Evolutionary conservation across 768 basidiomycete genomes (phyloP).

Genomic region (Hericium coralloides): DNA sequence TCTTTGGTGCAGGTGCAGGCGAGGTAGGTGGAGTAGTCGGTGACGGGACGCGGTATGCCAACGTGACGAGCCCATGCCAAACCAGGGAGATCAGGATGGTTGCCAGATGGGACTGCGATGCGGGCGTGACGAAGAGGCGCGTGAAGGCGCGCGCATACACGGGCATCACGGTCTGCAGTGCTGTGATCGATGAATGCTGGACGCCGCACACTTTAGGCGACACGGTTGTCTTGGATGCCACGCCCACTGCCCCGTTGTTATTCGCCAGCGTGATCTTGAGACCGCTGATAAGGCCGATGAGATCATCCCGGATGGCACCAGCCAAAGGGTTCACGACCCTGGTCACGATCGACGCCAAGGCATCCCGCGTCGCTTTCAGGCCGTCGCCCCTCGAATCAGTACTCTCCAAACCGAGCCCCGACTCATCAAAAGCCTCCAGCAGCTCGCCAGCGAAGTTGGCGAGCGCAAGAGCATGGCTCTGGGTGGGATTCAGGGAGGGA

Average conservation of each 20-base stretch:
- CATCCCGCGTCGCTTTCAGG: constrained; percentile 59
- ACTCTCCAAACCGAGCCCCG: constrained; percentile 50
- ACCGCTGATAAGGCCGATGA: constrained; percentile 53
- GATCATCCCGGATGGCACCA: constrained; percentile 47
- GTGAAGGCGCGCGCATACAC: constrained; percentile 49
- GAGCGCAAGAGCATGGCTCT: constrained; percentile 62
- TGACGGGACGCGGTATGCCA: constrained; percentile 47
- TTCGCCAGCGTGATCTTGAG: constrained; percentile 33
- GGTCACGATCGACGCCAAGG: constrained; percentile 57
- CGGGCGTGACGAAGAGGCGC: constrained; percentile 43
- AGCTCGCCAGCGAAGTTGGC: constrained; percentile 68
- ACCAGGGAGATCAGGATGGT: constrained; percentile 64
- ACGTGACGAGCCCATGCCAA: constrained; percentile 66
- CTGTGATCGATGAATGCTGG: constrained; percentile 50
- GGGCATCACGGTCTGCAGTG: constrained; percentile 37
- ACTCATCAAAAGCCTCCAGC: constrained; percentile 58
- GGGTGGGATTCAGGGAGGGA: constrained; percentile 52
- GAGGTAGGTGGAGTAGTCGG: constrained; percentile 26
- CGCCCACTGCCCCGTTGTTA: background rate
- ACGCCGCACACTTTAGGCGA: constrained; percentile 1
- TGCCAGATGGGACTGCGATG: constrained; percentile 54
- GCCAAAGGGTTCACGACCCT: constrained; percentile 61
- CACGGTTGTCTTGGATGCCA: background rate
- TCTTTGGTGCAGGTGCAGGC: constrained; percentile 17
- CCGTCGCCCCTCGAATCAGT: constrained; percentile 60